Evolutionary conservation across 768 basidiomycete genomes (phyloP), one percentile per base, ranked within the genome.

Genomic region (Phanerochaete carnosa): DNA sequence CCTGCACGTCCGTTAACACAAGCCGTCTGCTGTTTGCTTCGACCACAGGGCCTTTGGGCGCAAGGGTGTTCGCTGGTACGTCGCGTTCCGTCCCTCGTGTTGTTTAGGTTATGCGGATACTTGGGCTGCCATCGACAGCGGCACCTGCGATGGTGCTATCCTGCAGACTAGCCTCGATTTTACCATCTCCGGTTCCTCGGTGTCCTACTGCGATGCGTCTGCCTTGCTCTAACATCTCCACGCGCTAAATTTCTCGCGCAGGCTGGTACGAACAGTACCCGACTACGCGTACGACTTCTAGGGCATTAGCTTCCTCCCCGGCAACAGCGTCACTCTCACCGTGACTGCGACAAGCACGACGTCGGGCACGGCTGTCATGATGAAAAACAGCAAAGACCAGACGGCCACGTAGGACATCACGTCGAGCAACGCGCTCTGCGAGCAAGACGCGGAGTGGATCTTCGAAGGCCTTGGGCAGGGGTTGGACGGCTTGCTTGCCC

Each of bases 61-160:
- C 28, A 22, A 59, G 65, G 54, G n/a, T n/a, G n/a, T n/a, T n/a
- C n/a, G n/a, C n/a, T n/a, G n/a, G n/a, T n/a, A n/a, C n/a, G n/a
- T n/a, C n/a, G n/a, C n/a, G n/a, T n/a, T n/a, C n/a, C n/a, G n/a
- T n/a, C n/a, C n/a, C n/a, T n/a, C n/a, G n/a, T n/a, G n/a, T n/a
- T n/a, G n/a, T n/a, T n/a, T n/a, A n/a, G n/a, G n/a, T n/a, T 59
- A 70, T 13, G 69, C 71, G 0, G 68, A 69, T 25, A 68, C 69
- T 15, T 74, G 72, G 72, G 70, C 73, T 45, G 71, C 72, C 9
- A 70, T 73, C 47, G 72, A 73, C 63, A 72, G 73, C 33, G 67
- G 68, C 61, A 67, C 70, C 23, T 71, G 70, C 49, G 64, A 59
- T 0, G 60, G 56, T 12, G 69, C 71, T 12, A 72, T 74, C 51